Percentiles rank a stretch among this genome's conserved stretches.
These are phyloP conservation scores for Chrysoporthe austroafricana DNA, from an alignment of 2,329 filamentous ascomycete species.

Conservation along the genomic window DNA sequence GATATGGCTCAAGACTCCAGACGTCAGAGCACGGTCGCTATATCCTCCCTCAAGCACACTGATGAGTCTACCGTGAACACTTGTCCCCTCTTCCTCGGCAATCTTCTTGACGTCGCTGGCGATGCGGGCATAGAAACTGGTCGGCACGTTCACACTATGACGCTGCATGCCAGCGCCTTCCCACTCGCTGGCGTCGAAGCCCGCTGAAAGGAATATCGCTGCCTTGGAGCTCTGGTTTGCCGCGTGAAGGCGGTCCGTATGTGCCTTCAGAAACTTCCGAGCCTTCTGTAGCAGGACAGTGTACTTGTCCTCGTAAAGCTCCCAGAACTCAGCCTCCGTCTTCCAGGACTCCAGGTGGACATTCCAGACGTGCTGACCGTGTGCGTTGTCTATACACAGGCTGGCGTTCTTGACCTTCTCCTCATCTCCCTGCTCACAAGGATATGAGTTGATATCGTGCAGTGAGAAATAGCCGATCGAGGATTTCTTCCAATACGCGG, in stretches of 20 bases:
- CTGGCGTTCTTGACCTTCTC: conserved; percentile 94
- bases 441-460: conserved; percentile 98
- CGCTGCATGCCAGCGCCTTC: conserved; percentile 92
- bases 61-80: conserved; percentile 82
- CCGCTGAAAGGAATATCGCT: conserved; percentile 92
- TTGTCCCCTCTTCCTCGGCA: conserved; percentile 76
- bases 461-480: conserved; percentile 95
- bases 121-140: conserved; percentile 92
- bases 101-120: conserved; percentile 83
- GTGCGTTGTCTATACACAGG: conserved; percentile 90
- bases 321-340: conserved; percentile 83
- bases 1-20: conserved; percentile 87
- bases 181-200: conserved; percentile 96
- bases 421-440: conserved; percentile 90
- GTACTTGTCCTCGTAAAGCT: conserved; percentile 81
- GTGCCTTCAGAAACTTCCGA: conserved; percentile 72
- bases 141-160: conserved; percentile 94
- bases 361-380: conserved; percentile 95
- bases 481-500: conserved; percentile 76
- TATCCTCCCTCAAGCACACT: conserved; percentile 97
- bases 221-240: conserved; percentile 71
- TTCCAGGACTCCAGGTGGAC: conserved; percentile 91
- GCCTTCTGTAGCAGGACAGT: conserved; percentile 78
- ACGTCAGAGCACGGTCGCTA: conserved; percentile 86
- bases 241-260: conserved; percentile 67